These are phyloP conservation scores for Paramecium tetraurelia DNA, from an alignment of 73 alveolate genomes.

Conservation along the genomic window DNA sequence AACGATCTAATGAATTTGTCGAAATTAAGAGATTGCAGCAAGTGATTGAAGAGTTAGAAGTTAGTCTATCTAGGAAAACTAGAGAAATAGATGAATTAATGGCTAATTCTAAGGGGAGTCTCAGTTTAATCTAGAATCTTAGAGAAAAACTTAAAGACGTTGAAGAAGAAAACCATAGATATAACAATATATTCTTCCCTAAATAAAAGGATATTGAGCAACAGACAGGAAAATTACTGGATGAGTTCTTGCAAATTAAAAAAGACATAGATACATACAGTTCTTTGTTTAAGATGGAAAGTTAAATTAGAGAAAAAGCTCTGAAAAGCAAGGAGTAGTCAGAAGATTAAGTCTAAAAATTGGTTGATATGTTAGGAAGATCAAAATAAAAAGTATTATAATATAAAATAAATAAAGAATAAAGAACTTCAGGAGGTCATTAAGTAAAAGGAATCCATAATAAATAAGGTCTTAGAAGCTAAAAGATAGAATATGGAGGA, in stretches of 20 bases:
- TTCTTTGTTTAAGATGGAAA: conserved; percentile 35
- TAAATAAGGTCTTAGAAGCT: conserved; percentile 14
- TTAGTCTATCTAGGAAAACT: neutral
- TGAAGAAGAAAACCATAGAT: conserved; percentile 39
- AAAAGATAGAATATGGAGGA: neutral
- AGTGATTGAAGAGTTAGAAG: conserved; percentile 24
- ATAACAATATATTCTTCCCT: conserved; percentile 18
- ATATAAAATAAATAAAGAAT: neutral
- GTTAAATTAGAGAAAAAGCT: conserved; percentile 42
- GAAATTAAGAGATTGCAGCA: conserved; percentile 14
- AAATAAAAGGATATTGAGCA: neutral
- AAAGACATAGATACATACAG: conserved; percentile 45
- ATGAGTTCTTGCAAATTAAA: conserved; percentile 23
- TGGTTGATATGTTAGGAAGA: conserved; percentile 41
- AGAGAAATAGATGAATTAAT: conserved; percentile 43
- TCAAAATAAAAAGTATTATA: neutral
- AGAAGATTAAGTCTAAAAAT: conserved; percentile 24
- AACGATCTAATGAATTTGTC: conserved; percentile 32
- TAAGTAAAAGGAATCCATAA: conserved; percentile 34
- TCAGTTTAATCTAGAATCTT: conserved; percentile 22
- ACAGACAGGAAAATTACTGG: neutral
- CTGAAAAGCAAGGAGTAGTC: conserved; percentile 27
- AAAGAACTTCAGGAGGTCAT: conserved; percentile 17
- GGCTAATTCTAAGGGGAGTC: conserved; percentile 44
- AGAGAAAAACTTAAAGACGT: conserved; percentile 27